Evolutionary conservation across 1,139 yeast genomes (phyloP), one percentile per base, ranked within the genome.

Genomic region (Suhomyces choctaworum): DNA sequence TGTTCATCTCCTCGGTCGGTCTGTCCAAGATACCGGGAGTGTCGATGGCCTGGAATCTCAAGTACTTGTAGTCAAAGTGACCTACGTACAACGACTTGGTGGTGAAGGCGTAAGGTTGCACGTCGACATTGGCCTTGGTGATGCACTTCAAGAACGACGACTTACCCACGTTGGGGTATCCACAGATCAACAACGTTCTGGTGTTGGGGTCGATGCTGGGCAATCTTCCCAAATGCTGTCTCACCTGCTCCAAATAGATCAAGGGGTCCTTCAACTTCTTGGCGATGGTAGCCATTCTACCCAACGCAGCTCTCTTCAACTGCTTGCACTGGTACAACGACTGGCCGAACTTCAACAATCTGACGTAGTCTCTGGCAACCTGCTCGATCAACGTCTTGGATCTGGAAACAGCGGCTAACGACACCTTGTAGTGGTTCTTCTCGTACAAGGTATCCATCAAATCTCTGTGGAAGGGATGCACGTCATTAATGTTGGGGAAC

Each of bases 1-100:
- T 92, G 72, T 90, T 94, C 99, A 92, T 94, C 62, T 92, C 97
- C 64, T 92, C 99, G 31, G 97, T 89, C 43, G 98, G 98, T 65
- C 97, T 83, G 66, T 92, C 99, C 60, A 92, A 73, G 56, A 92
- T 90, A 73, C 99, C 99, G 19, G 99, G 99, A 22, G 99, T 92
- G 65, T 92, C 99, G 58, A 92, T 92, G 39, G 97, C 98, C 70
- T 92, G 99, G 73, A 92, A 92, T 58, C 99, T 76, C 58, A 92
- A 73, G 65, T 92, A 94, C 69, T 92, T 92, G 73, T 92, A 92
- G 66, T 92, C 99, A 62, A 92, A 92, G 67, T 90, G 97, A 47
- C 97, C 97, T 42, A 90, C 97, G 56, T 87, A 90, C 50, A 90
- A 72, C 29, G 96, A 85, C 67, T 90, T 90, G 45, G 97, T 90